phyloP scores from a whole-genome alignment of 495 filamentous ascomycete genomes.

The Lichina pygmaea region DNA sequence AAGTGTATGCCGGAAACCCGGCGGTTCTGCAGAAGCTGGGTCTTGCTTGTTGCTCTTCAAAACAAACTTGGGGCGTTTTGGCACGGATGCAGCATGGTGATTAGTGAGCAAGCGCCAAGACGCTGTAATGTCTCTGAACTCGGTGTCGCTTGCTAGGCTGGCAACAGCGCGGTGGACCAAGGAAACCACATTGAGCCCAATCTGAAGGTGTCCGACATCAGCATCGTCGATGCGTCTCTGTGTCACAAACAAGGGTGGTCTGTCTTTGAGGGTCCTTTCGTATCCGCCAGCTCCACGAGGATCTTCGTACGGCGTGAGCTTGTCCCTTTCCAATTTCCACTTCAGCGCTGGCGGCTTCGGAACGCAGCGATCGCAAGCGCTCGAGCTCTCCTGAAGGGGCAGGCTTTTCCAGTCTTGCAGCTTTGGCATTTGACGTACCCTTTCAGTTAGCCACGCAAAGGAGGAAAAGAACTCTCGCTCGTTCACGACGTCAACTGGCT shows the following conservation, averaged over 20 bases:
- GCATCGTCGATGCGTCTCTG: conserved; percentile 12
- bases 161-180: conserved; percentile 27
- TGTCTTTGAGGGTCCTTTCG: conserved; percentile 20
- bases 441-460: conserved; percentile 14
- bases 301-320: conserved; percentile 19
- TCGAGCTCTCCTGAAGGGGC: conserved; percentile 2
- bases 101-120: conserved; percentile 26
- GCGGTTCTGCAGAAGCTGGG: conserved; percentile 11
- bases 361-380: conserved; percentile 15
- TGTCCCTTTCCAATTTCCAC: conserved; percentile 12
- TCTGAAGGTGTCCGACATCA: conserved; percentile 11
- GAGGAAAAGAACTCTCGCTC: conserved; percentile 10
- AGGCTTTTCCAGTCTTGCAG: background rate
- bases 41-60: conserved; percentile 21
- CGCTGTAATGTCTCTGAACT: conserved; percentile 5
- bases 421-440: conserved; percentile 5
- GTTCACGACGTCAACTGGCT: conserved; percentile 8
- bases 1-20: conserved; percentile 14
- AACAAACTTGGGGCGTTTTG: conserved; percentile 11
- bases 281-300: conserved; percentile 17
- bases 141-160: conserved; percentile 8
- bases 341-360: conserved; percentile 15
- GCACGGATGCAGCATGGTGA: conserved; percentile 8
- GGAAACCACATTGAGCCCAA: conserved; percentile 26
- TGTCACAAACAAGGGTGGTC: conserved; percentile 20